Conservation (phyloP, 2,329 filamentous ascomycete species). For the Verticillium longisporum region DNA sequence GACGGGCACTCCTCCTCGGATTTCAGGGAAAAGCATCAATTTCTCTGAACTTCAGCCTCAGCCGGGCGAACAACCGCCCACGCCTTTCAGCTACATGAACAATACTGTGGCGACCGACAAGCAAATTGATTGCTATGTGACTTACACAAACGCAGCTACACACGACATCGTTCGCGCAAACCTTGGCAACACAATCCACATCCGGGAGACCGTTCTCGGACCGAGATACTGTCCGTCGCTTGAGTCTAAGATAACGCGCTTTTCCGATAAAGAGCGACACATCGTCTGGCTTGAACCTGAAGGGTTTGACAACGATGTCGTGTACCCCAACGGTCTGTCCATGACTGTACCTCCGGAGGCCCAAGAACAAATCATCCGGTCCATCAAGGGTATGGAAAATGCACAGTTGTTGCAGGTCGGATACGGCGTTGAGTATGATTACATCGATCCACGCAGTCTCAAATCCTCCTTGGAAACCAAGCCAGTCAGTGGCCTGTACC, state of each 20-base stretch:
- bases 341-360: constrained; percentile 92
- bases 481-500: constrained; percentile 76
- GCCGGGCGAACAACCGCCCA: constrained; percentile 74
- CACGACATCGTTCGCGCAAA: constrained; percentile 83
- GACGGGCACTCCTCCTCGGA: constrained; percentile 87
- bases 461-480: constrained; percentile 92
- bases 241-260: constrained; percentile 89
- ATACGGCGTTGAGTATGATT: constrained; percentile 98
- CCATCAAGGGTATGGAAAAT: constrained; percentile 80
- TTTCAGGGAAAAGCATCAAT: constrained; percentile 77
- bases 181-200: constrained; percentile 93
- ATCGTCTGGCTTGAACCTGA: constrained; percentile 97
- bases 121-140: constrained; percentile 81
- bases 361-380: constrained; percentile 78
- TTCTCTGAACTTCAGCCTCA: constrained; percentile 67
- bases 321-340: constrained; percentile 94
- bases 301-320: constrained; percentile 80
- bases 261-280: constrained; percentile 71
- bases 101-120: constrained; percentile 67
- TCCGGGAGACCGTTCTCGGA: constrained; percentile 88
- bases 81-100: constrained; percentile 89
- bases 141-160: constrained; percentile 75
- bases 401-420: constrained; percentile 90
- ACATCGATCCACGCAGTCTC: constrained; percentile 86
- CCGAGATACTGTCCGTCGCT: constrained; percentile 93